phyloP scores from a whole-genome alignment of 1,284 basidiomycete genomes.

The Schizophyllum commune region DNA sequence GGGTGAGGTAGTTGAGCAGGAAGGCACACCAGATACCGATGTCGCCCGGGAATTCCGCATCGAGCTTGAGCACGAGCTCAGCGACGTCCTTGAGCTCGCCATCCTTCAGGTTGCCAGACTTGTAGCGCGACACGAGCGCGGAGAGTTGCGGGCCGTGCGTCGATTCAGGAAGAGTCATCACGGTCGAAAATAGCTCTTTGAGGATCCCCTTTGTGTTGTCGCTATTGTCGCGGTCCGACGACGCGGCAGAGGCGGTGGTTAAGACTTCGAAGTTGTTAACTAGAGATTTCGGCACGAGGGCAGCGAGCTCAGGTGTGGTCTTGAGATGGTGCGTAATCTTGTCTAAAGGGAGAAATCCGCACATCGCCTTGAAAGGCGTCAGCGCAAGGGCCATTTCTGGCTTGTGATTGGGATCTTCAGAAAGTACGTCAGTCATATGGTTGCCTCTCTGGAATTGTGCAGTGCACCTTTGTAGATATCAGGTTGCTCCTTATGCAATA shows the following conservation, averaged over 20 bases:
- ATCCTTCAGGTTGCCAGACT: constrained; percentile 27
- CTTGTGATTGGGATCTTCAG: constrained; percentile 85
- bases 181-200: constrained; percentile 67
- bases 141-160: constrained; percentile 49
- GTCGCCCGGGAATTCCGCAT: constrained; percentile 85
- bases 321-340: constrained; percentile 65
- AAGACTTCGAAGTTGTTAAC: background rate
- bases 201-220: constrained; percentile 22
- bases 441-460: background rate
- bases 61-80: constrained; percentile 66
- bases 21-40: constrained; percentile 94
- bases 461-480: constrained; percentile 83
- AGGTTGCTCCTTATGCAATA: constrained; percentile 68
- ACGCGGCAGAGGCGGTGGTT: background rate
- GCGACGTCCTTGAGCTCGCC: constrained; percentile 40
- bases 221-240: background rate
- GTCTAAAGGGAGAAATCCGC: constrained; percentile 80
- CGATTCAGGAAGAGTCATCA: constrained; percentile 69
- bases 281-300: constrained; percentile 48
- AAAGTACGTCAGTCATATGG: constrained; percentile 4
- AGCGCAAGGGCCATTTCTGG: constrained; percentile 98
- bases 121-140: constrained; percentile 59
- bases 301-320: constrained; percentile 71
- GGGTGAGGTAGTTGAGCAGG: constrained; percentile 79
- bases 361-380: constrained; percentile 86